These are phyloP conservation scores for Hemisphaericaspora subhashii DNA, from an alignment of 1,139 yeast species.

Conservation along the genomic window DNA sequence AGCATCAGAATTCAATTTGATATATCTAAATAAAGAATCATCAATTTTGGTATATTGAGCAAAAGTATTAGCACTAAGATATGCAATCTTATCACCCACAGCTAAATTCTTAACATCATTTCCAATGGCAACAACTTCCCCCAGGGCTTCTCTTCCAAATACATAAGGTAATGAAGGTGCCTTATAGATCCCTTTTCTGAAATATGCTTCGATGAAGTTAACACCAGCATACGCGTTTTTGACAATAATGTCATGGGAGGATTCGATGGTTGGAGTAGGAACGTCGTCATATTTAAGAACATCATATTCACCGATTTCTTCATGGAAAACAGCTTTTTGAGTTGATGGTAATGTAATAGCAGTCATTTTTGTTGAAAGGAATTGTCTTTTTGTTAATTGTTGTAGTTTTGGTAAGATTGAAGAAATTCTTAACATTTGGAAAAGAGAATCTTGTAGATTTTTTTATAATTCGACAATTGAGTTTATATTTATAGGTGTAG, in stretches of 20 bases:
- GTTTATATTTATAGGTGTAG: too few relatives aligned
- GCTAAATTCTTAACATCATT: slow-evolving; percentile 50
- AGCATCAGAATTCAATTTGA: slow-evolving; percentile 50
- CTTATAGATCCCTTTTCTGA: slow-evolving; percentile 69
- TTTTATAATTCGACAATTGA: too few relatives aligned
- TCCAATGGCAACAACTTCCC: slow-evolving; percentile 71
- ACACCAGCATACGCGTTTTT: slow-evolving; percentile 76
- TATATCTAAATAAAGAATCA: slow-evolving; percentile 23
- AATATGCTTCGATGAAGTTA: slow-evolving; percentile 81
- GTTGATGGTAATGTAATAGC: slow-evolving; percentile 47
- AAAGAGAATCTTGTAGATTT: too few relatives aligned
- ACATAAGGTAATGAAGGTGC: slow-evolving; percentile 55
- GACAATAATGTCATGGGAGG: slow-evolving; percentile 57
- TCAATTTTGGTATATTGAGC: slow-evolving; percentile 68
- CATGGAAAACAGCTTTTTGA: slow-evolving; percentile 59
- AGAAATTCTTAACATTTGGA: too few relatives aligned
- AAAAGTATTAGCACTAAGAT: slow-evolving; percentile 52
- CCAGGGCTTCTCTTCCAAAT: slow-evolving; percentile 85
- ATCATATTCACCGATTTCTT: slow-evolving; percentile 51
- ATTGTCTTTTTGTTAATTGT: too few relatives aligned
- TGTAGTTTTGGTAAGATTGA: too few relatives aligned
- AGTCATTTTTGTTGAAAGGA: neutral
- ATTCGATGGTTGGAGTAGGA: slow-evolving; percentile 57
- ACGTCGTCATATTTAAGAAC: slow-evolving; percentile 46
- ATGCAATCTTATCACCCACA: slow-evolving; percentile 76